Percentiles rank a stretch among this genome's conserved stretches.
phyloP scores from a whole-genome alignment of 208 protist species.

The Trypanosoma brucei region DNA sequence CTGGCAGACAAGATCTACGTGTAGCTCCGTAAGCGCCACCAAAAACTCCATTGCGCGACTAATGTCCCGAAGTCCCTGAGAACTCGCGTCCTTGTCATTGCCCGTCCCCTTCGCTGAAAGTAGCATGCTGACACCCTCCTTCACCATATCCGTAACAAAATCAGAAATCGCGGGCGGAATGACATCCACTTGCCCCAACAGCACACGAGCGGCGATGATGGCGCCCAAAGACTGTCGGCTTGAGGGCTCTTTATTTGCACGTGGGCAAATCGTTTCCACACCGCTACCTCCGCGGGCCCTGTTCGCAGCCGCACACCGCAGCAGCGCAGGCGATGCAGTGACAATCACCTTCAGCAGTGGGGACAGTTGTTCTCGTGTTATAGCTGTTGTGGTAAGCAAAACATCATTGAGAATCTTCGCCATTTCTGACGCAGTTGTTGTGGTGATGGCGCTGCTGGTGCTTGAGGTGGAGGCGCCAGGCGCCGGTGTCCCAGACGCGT shows the following conservation, averaged over 20 bases:
- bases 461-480: background rate
- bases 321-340: slow-evolving; percentile 29
- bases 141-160: slow-evolving; percentile 32
- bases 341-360: slow-evolving; percentile 49
- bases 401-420: slow-evolving; percentile 49
- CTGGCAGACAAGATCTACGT: slow-evolving; percentile 36
- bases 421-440: slow-evolving; percentile 46
- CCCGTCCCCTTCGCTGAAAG: slow-evolving; percentile 19
- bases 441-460: slow-evolving; percentile 17
- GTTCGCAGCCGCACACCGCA: slow-evolving; percentile 7
- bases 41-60: slow-evolving; percentile 37
- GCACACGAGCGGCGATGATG: slow-evolving; percentile 44
- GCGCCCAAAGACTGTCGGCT: slow-evolving; percentile 20
- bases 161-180: slow-evolving; percentile 44
- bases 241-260: background rate
- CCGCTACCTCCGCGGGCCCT: background rate
- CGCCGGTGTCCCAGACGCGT: slow-evolving; percentile 9
- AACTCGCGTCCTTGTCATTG: slow-evolving; percentile 9
- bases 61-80: slow-evolving; percentile 22
- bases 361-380: slow-evolving; percentile 42
- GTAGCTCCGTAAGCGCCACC: slow-evolving; percentile 43
- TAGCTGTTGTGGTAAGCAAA: slow-evolving; percentile 30
- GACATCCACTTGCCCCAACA: slow-evolving; percentile 38
- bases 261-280: background rate
- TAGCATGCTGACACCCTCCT: slow-evolving; percentile 34